These are phyloP conservation scores for Azolla pinnata DNA, from an alignment of 75 land plant genomes.

Conservation along the genomic window DNA sequence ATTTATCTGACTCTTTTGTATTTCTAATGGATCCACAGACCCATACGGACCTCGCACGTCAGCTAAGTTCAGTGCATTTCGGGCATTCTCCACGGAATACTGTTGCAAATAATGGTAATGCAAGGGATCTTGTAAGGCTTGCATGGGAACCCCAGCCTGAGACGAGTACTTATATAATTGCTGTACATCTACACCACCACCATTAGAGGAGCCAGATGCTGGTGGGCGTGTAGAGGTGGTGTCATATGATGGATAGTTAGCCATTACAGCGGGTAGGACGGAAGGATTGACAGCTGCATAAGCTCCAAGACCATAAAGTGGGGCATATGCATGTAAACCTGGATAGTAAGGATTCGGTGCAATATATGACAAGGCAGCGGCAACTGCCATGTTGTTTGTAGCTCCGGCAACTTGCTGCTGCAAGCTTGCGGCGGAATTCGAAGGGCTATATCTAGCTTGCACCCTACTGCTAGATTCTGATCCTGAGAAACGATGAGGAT, in stretches of 20 bases:
- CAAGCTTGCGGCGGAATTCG: conserved; percentile 5
- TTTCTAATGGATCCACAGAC: conserved; percentile 42
- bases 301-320: conserved; percentile 44
- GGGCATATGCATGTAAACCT: conserved; percentile 23
- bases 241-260: conserved; percentile 38
- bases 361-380: conserved; percentile 26
- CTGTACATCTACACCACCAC: conserved; percentile 34
- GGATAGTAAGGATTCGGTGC: conserved; percentile 35
- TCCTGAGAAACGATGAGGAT: conserved; percentile 13
- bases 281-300: conserved; percentile 40
- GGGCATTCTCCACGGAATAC: conserved; percentile 38
- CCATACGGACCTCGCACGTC: conserved; percentile 42
- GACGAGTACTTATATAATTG: conserved; percentile 28
- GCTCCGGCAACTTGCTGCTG: conserved; percentile 8
- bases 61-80: conserved; percentile 16
- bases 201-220: conserved; percentile 32
- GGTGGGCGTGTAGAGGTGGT: conserved; percentile 37
- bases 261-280: conserved; percentile 42
- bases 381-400: conserved; percentile 29
- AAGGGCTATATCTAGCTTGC: conserved; percentile 18
- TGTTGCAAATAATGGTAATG: conserved; percentile 43
- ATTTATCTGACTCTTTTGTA: conserved; percentile 52
- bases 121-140: conserved; percentile 36
- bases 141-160: conserved; percentile 29
- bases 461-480: conserved; percentile 14